phyloP scores from a whole-genome alignment of 352 stramenopile genomes.

The Phytopythium ostracodes region DNA sequence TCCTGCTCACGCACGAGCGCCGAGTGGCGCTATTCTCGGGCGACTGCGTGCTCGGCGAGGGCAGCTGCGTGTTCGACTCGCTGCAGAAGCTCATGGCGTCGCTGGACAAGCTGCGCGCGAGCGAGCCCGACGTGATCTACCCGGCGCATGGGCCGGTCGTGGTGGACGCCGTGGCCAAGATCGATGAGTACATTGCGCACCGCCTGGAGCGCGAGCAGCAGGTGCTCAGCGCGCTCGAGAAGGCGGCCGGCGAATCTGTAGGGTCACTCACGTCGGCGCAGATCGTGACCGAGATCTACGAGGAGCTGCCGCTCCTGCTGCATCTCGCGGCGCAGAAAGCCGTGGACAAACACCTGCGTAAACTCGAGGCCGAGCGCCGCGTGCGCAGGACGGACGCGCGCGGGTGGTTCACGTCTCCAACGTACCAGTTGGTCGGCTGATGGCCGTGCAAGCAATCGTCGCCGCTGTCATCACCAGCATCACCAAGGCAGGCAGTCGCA shows the following conservation, averaged over 20 bases:
- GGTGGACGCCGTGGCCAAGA: slow-evolving; percentile 50
- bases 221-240: slow-evolving; percentile 39
- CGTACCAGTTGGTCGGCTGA: slow-evolving; percentile 20
- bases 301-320: slow-evolving; percentile 47
- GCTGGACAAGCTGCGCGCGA: slow-evolving; percentile 41
- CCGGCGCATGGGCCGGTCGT: slow-evolving; percentile 74
- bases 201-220: slow-evolving; percentile 67
- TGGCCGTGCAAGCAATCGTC: too few relatives aligned
- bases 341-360: slow-evolving; percentile 60
- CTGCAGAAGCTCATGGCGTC: slow-evolving; percentile 76
- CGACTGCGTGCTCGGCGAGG: slow-evolving; percentile 80
- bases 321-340: slow-evolving; percentile 46
- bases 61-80: slow-evolving; percentile 86
- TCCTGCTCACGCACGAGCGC: slow-evolving; percentile 42
- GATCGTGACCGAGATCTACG: slow-evolving; percentile 53
- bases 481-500: too few relatives aligned
- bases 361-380: slow-evolving; percentile 46
- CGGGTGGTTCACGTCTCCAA: slow-evolving; percentile 29
- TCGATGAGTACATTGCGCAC: slow-evolving; percentile 75
- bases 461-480: neutral
- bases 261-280: slow-evolving; percentile 31
- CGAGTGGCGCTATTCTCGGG: slow-evolving; percentile 63
- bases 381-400: slow-evolving; percentile 14
- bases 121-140: slow-evolving; percentile 50
- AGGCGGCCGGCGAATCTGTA: slow-evolving; percentile 6